Conservation (phyloP, 2,329 filamentous ascomycete species). For the Fusarium albidum region DNA sequence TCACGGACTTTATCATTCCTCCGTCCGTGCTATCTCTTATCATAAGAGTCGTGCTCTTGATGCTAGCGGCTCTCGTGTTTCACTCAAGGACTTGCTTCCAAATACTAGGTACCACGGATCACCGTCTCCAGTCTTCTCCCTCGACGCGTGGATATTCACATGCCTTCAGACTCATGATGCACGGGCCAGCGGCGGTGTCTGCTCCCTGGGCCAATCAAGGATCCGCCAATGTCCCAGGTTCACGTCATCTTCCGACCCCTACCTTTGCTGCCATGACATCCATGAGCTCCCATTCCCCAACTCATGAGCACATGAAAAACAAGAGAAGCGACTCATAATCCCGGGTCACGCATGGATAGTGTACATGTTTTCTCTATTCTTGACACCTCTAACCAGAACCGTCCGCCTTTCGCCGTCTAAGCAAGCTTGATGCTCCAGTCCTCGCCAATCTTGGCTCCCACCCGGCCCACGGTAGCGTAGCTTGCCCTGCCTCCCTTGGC, state of each 20-base stretch:
- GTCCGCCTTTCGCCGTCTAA: slow-evolving; percentile 19
- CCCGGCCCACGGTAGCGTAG: slow-evolving; percentile 61
- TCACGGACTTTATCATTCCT: not conserved
- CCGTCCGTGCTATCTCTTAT: too few species aligned
- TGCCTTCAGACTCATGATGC: slow-evolving; percentile 11
- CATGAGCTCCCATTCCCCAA: not conserved
- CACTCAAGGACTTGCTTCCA: too few species aligned
- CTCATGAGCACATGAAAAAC: not conserved
- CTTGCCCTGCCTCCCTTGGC: slow-evolving; percentile 57
- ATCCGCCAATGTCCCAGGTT: not conserved
- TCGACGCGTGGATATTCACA: not conserved
- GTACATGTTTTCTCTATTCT: slow-evolving; percentile 30
- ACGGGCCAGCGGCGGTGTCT: slow-evolving; percentile 1
- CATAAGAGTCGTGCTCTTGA: too few species aligned
- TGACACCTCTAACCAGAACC: slow-evolving; percentile 31
- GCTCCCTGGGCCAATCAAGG: not conserved
- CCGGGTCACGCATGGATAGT: not conserved
- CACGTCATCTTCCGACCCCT: not conserved
- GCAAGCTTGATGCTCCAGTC: slow-evolving; percentile 59
- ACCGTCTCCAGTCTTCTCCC: not conserved
- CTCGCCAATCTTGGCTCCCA: slow-evolving; percentile 60
- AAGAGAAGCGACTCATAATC: not conserved
- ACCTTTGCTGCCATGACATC: slow-evolving; percentile 9
- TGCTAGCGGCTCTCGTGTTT: too few species aligned
- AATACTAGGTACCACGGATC: too few species aligned